These are phyloP conservation scores for Dorcoceras hygrometricum DNA, from an alignment of 257 asterid genomes.

Conservation along the genomic window DNA sequence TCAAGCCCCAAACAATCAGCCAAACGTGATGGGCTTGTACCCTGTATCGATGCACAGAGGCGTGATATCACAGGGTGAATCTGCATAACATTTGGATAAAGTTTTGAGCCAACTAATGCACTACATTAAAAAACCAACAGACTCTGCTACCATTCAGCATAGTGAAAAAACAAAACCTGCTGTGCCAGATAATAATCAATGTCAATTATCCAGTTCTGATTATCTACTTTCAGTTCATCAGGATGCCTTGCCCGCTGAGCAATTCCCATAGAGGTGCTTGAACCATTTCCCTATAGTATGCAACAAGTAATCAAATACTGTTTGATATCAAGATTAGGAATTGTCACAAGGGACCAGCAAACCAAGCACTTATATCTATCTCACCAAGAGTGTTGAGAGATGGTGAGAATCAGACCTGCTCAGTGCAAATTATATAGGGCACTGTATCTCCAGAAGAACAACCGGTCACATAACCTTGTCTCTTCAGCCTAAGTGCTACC, in stretches of 20 bases:
- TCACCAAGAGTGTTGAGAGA: constrained; percentile 11
- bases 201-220: constrained; percentile 80
- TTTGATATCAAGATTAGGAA: neutral
- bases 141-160: constrained; percentile 18
- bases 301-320: constrained; percentile 16
- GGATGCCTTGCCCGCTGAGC: constrained; percentile 99
- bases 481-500: constrained; percentile 96
- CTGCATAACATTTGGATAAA: constrained; percentile 44
- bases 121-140: constrained; percentile 12
- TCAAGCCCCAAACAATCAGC: constrained; percentile 99
- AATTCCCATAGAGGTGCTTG: constrained; percentile 68
- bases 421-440: constrained; percentile 90
- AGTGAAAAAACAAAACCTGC: constrained; percentile 50
- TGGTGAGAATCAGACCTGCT: constrained; percentile 54
- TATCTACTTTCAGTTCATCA: constrained; percentile 80
- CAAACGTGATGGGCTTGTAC: constrained; percentile 94
- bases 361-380: constrained; percentile 8
- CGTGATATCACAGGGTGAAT: constrained; percentile 99
- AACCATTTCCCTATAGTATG: constrained; percentile 58
- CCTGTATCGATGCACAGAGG: constrained; percentile 92
- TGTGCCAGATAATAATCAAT: constrained; percentile 95
- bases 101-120: constrained; percentile 28
- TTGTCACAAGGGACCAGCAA: constrained; percentile 14
- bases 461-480: constrained; percentile 82
- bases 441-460: constrained; percentile 95